Conservation (phyloP, 2,329 filamentous ascomycete genomes). For the Colletotrichum sp. region DNA sequence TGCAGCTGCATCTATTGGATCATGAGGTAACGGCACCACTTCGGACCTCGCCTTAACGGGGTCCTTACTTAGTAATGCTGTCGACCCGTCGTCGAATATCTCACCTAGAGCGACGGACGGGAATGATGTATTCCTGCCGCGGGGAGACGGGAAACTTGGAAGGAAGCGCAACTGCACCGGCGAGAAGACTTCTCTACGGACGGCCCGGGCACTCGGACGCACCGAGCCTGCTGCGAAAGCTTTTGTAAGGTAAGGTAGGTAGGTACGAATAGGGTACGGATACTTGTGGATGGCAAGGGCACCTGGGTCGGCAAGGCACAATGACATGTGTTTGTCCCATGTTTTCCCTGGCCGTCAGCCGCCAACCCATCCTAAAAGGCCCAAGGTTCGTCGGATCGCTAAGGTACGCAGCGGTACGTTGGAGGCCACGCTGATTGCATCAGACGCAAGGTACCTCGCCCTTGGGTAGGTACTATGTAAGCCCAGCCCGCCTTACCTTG, state of each 20-base stretch:
- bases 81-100: not conserved
- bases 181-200: not conserved
- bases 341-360: not conserved
- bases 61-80: not conserved
- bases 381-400: not conserved
- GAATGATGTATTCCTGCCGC: not conserved
- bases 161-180: not conserved
- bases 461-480: not conserved
- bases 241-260: not conserved
- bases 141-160: conserved; percentile 4
- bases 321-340: conserved; percentile 21
- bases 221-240: not conserved
- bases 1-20: conserved; percentile 15
- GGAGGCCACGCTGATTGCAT: not conserved
- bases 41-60: not conserved
- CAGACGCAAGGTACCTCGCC: not conserved
- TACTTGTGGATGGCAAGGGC: not conserved
- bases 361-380: not conserved
- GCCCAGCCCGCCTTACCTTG: not conserved
- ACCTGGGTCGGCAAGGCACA: not conserved
- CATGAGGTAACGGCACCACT: conserved; percentile 1
- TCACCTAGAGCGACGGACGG: not conserved
- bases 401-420: not conserved
- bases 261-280: not conserved
- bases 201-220: not conserved